phyloP scores from a whole-genome alignment of 1,284 basidiomycete species.

The Sphagnurus paluster region DNA sequence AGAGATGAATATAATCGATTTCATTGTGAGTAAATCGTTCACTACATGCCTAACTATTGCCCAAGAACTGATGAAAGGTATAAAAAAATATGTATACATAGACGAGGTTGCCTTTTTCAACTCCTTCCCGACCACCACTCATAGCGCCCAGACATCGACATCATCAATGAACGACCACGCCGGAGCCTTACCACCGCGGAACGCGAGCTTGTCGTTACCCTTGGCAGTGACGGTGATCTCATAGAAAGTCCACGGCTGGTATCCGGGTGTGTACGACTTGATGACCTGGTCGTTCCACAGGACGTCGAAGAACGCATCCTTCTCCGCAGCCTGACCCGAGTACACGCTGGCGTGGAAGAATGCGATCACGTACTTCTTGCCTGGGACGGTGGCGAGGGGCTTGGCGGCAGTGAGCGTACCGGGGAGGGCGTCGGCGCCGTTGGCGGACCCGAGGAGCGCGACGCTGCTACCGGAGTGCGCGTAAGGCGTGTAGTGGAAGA shows the following conservation, averaged over 20 bases:
- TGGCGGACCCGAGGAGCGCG: conserved; percentile 29
- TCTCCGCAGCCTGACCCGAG: conserved; percentile 22
- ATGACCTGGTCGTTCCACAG: conserved; percentile 29
- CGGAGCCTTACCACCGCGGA: conserved; percentile 29
- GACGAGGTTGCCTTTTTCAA: too few species aligned
- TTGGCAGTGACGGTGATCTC: conserved; percentile 21
- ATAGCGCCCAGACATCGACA: conserved; percentile 22
- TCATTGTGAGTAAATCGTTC: too few species aligned
- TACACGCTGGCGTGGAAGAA: conserved; percentile 29
- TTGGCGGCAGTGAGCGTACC: conserved; percentile 26
- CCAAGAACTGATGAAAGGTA: too few species aligned
- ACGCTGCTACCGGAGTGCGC: conserved; percentile 28
- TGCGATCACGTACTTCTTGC: conserved; percentile 25
- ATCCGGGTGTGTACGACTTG: conserved; percentile 20
- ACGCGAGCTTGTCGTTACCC: conserved; percentile 25
- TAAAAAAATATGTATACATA: too few species aligned
- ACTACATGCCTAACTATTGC: too few species aligned
- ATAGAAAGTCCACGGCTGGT: conserved; percentile 23
- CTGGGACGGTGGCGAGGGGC: conserved; percentile 23
- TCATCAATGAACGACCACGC: conserved; percentile 36
- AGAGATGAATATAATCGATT: too few species aligned
- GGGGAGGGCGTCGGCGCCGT: conserved; percentile 22
- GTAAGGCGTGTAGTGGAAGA: conserved; percentile 30
- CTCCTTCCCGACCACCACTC: background rate
- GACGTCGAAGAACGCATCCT: conserved; percentile 25